Percentiles rank a stretch among this genome's conserved stretches.
Conservation (phyloP, 1,284 basidiomycete species). For the Leccinum pseudoinsigne region DNA sequence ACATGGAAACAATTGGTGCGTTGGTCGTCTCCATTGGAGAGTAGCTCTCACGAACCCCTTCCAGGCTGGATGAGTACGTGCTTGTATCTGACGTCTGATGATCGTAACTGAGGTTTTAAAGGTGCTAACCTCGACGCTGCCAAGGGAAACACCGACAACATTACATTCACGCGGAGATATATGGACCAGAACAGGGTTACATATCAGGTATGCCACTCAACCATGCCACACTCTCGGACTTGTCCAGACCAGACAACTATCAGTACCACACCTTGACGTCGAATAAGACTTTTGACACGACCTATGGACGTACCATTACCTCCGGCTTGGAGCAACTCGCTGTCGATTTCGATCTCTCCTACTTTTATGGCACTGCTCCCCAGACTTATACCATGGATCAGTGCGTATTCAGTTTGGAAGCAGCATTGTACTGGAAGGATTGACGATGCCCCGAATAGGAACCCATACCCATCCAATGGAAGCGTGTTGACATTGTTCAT, state of each 20-base stretch:
- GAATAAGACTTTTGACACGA: conserved; percentile 56
- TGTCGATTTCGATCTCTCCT: conserved; percentile 51
- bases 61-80: conserved; percentile 37
- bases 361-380: conserved; percentile 68
- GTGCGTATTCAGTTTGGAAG: conserved; percentile 34
- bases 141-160: conserved; percentile 42
- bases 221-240: background rate
- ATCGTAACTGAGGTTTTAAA: conserved; percentile 22
- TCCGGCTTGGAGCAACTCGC: conserved; percentile 53
- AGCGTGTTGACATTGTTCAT: conserved; percentile 65
- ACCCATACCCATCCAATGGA: conserved; percentile 64
- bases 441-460: conserved; percentile 33
- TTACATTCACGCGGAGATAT: conserved; percentile 69
- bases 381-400: conserved; percentile 67
- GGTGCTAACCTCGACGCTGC: conserved; percentile 51
- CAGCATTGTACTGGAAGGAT: background rate
- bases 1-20: conserved; percentile 84
- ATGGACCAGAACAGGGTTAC: conserved; percentile 74
- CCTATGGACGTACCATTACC: conserved; percentile 51
- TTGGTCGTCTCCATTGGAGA: background rate
- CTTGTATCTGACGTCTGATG: background rate
- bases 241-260: background rate
- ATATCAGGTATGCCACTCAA: conserved; percentile 50
- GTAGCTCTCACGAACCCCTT: background rate
- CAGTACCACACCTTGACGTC: conserved; percentile 57